Evolutionary conservation across 2,329 filamentous ascomycete genomes (phyloP), one percentile per base, ranked within the genome.

Genomic region (Ceratocystiopsis brevicomis): DNA sequence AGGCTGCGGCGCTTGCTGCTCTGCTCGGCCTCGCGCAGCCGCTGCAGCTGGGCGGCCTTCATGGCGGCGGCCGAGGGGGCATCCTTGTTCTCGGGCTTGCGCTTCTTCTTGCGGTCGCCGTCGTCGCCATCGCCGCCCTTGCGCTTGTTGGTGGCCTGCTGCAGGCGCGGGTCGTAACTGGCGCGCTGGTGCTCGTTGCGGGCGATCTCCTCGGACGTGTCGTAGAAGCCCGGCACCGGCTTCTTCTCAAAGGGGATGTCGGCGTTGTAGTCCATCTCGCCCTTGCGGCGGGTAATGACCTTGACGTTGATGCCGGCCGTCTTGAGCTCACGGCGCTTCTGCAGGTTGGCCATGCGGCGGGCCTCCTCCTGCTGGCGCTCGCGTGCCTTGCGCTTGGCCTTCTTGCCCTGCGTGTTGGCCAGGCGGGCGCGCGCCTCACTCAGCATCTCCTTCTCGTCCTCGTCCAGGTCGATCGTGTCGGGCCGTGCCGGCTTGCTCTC

Each of bases 391-490:
- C 90, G 70, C 69, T 98, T 98, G 8, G 90, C 90, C 66, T 98
- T 98, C 65, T 98, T 98, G 58, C 90, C 90, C 62, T 96, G 90
- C 12, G 90, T 96, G 56, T 98, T 98, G 49, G 90, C 90, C 50
- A 98, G 67, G 64, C 90, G 85, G 44, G 90, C 90, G 57, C 90
- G 83, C 52, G 90, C 90, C 64, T 98, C 90, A 58, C 87, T 95
- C 55, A 98, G 63, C 90, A 98, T 98, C 62, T 98, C 90, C 66
- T 98, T 96, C 62, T 98, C 90, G 57, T 98, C 90, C 59, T 98
- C 90, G 57, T 98, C 90, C 54, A 98, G 76, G 61, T 98, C 90
- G 57, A 98, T 90, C 6, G 90, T 95, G 60, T 98, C 90, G 36
- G 90, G 90, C 47, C 87, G 73, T 34, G 90, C 90, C 44, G 90